These are phyloP conservation scores for Serendipita indica DNA, from an alignment of 768 basidiomycete genomes.

Conservation along the genomic window DNA sequence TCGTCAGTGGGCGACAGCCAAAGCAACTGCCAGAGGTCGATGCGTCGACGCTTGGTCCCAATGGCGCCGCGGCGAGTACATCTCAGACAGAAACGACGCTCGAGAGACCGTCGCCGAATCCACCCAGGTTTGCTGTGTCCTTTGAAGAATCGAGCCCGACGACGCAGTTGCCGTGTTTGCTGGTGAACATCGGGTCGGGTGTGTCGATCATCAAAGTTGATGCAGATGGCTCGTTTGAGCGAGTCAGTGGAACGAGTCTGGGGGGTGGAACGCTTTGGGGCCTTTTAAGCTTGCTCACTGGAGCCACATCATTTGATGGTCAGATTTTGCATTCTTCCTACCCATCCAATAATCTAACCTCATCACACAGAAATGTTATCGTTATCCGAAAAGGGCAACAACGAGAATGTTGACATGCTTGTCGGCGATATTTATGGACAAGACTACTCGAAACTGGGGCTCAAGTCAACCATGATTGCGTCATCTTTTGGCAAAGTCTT, in stretches of 20 bases:
- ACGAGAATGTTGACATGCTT: constrained; percentile 91
- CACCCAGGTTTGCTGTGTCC: constrained; percentile 75
- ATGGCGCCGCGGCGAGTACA: constrained; percentile 22
- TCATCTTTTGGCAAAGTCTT: constrained; percentile 99
- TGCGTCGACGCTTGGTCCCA: constrained; percentile 24
- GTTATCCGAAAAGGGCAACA: constrained; percentile 87
- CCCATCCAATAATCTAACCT: constrained; percentile 10
- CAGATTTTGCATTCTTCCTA: constrained; percentile 23
- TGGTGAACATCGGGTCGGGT: constrained; percentile 97
- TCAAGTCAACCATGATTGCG: constrained; percentile 96
- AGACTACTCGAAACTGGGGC: constrained; percentile 85
- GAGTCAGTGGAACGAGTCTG: constrained; percentile 91
- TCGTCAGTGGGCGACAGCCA: constrained; percentile 18
- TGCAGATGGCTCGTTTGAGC: constrained; percentile 87
- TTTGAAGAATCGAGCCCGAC: constrained; percentile 76
- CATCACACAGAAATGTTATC: constrained; percentile 73
- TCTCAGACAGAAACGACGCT: constrained; percentile 26
- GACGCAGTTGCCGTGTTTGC: constrained; percentile 84
- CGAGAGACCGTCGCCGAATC: constrained; percentile 79
- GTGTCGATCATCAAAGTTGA: constrained; percentile 97
- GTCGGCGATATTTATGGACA: constrained; percentile 99
- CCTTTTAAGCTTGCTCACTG: constrained; percentile 83
- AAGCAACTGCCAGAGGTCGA: background rate
- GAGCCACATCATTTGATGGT: constrained; percentile 93
- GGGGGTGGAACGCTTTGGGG: constrained; percentile 99